Base-by-base conservation (phyloP, 768 basidiomycete genomes). In the Termitomyces sp. region DNA sequence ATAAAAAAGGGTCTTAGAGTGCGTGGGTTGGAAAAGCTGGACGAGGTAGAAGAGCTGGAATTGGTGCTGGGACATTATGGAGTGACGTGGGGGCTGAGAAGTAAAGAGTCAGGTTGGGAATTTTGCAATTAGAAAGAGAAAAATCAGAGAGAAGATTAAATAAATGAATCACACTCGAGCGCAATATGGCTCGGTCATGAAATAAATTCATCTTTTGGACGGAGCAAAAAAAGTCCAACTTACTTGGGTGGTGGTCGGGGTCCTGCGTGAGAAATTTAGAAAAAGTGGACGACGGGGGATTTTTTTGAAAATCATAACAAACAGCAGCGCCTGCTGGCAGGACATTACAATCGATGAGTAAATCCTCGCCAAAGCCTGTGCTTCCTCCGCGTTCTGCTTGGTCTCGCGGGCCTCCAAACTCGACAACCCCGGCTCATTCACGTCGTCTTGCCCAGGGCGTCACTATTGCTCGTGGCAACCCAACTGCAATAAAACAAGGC, bases 11-110 rank as follows among this genome's bases (percentile, higher is more conserved):
- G n/a, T n/a, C n/a, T n/a, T 12, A 47, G 47, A 32, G 7, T 50
- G 6, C 9, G 15, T 2, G 74, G 71, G 54, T 76, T 97, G 15
- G 96, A 98, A 66, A 78, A 90, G 69, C 78, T 99, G 5, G 96
- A 98, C 65, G 95, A 99, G 69, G 76, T 93, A 9, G 96, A 99
- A 68, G 96, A 98, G 70, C 77, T 99, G 19, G 88, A 94, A 55
- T 79, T 99, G 5, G 89, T 98, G 1, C 73, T 97, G 30, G 77
- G 78, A 2, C 95, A 98, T 66, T 98, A 98, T 68, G 91, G 87
- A 14, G 81, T 98, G 52, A 84, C 87, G 0, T 98, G 93, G 93
- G 77, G 79, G 1, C 46, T 74, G 30, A 10, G 10, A 9, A 61
- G 62, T 47, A 76, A 76, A 70, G 68, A 15, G 17, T 35, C 26